phyloP scores from a whole-genome alignment of 2,329 filamentous ascomycete species.

The Trichophyton rubrum region DNA sequence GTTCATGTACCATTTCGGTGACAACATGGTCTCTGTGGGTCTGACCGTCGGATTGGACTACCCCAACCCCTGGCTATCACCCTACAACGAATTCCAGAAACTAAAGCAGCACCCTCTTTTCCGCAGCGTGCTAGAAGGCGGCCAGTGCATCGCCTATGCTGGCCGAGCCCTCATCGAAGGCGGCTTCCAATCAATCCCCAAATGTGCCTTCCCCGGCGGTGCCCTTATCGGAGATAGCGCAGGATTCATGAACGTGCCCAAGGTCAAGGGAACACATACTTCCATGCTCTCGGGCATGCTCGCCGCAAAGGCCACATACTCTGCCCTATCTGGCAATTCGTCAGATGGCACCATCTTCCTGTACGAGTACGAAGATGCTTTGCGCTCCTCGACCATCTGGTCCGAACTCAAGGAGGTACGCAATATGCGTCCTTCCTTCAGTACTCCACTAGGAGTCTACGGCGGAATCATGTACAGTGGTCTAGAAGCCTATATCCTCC shows the following conservation, averaged over 20 bases:
- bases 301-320: slow-evolving; percentile 79
- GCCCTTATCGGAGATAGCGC: slow-evolving; percentile 93
- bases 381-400: slow-evolving; percentile 82
- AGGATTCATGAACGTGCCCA: slow-evolving; percentile 92
- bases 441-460: slow-evolving; percentile 71
- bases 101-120: slow-evolving; percentile 97
- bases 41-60: slow-evolving; percentile 92
- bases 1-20: slow-evolving; percentile 99
- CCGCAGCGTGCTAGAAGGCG: slow-evolving; percentile 73
- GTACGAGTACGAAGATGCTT: slow-evolving; percentile 82
- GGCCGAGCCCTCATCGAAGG: slow-evolving; percentile 86
- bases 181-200: slow-evolving; percentile 94
- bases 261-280: slow-evolving; percentile 96
- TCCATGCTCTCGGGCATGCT: slow-evolving; percentile 97
- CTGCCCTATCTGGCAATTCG: slow-evolving; percentile 46
- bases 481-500: slow-evolving; percentile 75
- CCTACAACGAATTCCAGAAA: slow-evolving; percentile 94
- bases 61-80: slow-evolving; percentile 88
- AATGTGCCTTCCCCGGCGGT: slow-evolving; percentile 89
- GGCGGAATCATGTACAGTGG: slow-evolving; percentile 89
- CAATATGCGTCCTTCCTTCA: slow-evolving; percentile 95
- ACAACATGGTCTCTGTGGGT: slow-evolving; percentile 87
- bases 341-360: slow-evolving; percentile 67
- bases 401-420: slow-evolving; percentile 87
- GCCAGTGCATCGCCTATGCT: slow-evolving; percentile 94